A percentile compares a stretch with the other conserved stretches of the same genome.
Evolutionary conservation across 2,329 filamentous ascomycete species (phyloP).

Genomic region (Aspergillus ochraceoroseus): DNA sequence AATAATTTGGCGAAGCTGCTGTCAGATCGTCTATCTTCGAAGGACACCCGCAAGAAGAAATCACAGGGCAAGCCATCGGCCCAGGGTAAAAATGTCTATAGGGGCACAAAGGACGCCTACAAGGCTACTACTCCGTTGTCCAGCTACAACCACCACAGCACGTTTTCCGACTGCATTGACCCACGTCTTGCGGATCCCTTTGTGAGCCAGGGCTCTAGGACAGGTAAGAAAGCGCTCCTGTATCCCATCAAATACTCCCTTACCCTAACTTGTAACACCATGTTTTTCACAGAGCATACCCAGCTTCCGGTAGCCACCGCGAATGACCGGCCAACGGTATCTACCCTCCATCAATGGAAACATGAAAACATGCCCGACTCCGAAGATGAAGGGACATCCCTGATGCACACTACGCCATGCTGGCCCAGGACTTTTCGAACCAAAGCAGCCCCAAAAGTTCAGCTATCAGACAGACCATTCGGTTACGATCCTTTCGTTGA

Average conservation of each 20-base stretch:
- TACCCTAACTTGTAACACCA: constrained; percentile 4
- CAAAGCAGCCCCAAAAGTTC: constrained; percentile 4
- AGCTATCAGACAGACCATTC: constrained; percentile 3
- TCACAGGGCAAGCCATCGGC: constrained; percentile 16
- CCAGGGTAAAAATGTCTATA: constrained; percentile 5
- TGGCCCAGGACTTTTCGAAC: constrained; percentile 10
- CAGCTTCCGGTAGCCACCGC: neutral
- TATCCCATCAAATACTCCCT: too few relatives aligned
- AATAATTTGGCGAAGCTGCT: constrained; percentile 69
- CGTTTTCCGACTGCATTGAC: constrained; percentile 26
- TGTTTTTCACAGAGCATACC: constrained; percentile 6
- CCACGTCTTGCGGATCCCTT: constrained; percentile 26
- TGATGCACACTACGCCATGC: constrained; percentile 14
- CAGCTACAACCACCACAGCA: constrained; percentile 1
- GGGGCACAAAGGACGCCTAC: constrained; percentile 10
- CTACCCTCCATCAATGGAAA: constrained; percentile 15
- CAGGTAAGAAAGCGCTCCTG: constrained; percentile 5
- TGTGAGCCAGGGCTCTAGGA: constrained; percentile 6
- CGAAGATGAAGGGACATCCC: constrained; percentile 16
- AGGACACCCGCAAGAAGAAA: constrained; percentile 61
- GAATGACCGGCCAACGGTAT: neutral
- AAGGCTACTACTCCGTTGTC: constrained; percentile 5
- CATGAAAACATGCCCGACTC: constrained; percentile 15
- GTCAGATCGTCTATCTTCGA: constrained; percentile 70
- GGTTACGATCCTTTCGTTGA: constrained; percentile 24